Evolutionary conservation across 305 asterid genomes (phyloP), one percentile per base, ranked within the genome.

Genomic region (Fraxinus ornus): DNA sequence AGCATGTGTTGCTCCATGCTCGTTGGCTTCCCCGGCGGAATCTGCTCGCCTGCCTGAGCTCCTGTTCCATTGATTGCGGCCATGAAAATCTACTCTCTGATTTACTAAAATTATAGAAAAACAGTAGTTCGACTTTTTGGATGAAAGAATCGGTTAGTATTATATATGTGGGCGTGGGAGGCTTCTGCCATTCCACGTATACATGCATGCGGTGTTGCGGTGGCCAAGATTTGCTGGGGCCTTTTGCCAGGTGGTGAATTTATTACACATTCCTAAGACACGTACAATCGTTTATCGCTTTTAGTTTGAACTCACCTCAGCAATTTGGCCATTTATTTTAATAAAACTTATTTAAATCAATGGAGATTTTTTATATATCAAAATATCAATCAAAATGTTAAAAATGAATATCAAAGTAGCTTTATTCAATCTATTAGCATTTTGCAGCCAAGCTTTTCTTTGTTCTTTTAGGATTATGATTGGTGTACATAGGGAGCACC

Each of bases 1-100:
- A 92, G 75, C 19, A 92, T 32, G 5, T 88, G 89, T 44, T 91
- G 91, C 71, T 78, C 91, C 84, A 80, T 68, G 39, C 88, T 81
- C 97, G 89, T 93, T 57, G 89, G 76, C 82, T 86, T 91, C 9
- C 98, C 98, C 32, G 97, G 98, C 35, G 95, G 98, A 21, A 88
- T 21, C 80, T 0, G 91, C 84, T 0, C 93, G 0, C 97, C 94
- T 2, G 90, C 80, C 6, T 92, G 93, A 21, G 13, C 70, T 19
- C 28, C 70, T 60, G 30, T 60, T 60, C 70, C 90, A 90, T 88
- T 1, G 72, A 70, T 4, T 86, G 90, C 2, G 94, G 90, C 70
- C 70, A 60, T 60, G 70, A 21, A 57, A 57, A 15, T 3, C 21
- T 4, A 52, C 64, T 52, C 64, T 15, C 21, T 15, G 7, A 57